phyloP scores from a whole-genome alignment of 805 yeast species.

The Candida khao-thaluensis region DNA sequence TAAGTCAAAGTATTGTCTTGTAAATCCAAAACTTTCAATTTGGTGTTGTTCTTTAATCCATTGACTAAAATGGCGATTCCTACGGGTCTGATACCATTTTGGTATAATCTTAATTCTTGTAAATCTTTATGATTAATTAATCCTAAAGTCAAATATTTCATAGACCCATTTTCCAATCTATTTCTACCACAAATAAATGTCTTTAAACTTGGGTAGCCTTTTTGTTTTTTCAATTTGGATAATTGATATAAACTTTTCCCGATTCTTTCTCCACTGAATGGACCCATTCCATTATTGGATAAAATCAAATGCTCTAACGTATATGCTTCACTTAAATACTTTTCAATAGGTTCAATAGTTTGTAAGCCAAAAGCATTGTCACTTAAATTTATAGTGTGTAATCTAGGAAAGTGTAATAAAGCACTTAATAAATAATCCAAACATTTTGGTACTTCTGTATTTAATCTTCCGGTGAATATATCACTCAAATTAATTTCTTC shows the following conservation, averaged over 20 bases:
- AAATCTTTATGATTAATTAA: slow-evolving; percentile 75
- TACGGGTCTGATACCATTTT: slow-evolving; percentile 94
- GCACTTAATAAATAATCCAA: slow-evolving; percentile 72
- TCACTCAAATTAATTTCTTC: slow-evolving; percentile 84
- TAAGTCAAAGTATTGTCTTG: slow-evolving; percentile 94
- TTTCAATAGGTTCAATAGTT: slow-evolving; percentile 86
- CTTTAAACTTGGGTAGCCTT: slow-evolving; percentile 54
- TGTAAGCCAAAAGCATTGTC: slow-evolving; percentile 98
- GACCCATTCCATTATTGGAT: slow-evolving; percentile 97
- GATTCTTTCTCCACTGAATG: slow-evolving; percentile 92
- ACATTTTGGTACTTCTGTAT: slow-evolving; percentile 89
- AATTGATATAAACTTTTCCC: slow-evolving; percentile 81
- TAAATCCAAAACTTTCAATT: slow-evolving; percentile 71
- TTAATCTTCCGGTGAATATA: slow-evolving; percentile 90
- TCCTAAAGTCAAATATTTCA: slow-evolving; percentile 80
- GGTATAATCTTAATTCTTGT: slow-evolving; percentile 77
- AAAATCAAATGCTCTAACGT: slow-evolving; percentile 83
- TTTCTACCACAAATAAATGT: slow-evolving; percentile 97
- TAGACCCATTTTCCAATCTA: slow-evolving; percentile 93
- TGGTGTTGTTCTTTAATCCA: slow-evolving; percentile 64
- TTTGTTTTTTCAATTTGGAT: slow-evolving; percentile 57
- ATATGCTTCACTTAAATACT: slow-evolving; percentile 68
- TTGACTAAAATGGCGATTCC: slow-evolving; percentile 70
- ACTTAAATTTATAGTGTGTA: slow-evolving; percentile 75
- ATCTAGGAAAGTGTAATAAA: slow-evolving; percentile 62